These are phyloP conservation scores for Ascoidea rubescens DNA, from an alignment of 805 yeast genomes.

Conservation along the genomic window DNA sequence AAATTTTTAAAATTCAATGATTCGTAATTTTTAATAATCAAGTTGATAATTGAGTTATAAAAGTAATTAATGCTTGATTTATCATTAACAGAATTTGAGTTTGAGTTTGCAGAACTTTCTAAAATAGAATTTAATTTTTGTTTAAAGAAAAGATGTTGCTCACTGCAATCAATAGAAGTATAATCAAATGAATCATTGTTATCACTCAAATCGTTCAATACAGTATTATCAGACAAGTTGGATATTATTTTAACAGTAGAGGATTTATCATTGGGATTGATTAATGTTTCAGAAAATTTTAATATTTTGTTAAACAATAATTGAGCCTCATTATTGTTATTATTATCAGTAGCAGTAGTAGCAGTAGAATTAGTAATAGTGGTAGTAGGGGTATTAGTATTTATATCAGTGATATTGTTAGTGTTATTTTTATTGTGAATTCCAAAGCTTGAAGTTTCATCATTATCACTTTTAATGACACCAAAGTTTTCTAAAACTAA, in stretches of 20 bases:
- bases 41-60: neutral
- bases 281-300: constrained; percentile 1
- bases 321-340: neutral
- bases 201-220: neutral
- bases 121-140: neutral
- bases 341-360: neutral
- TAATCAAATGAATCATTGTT: constrained; percentile 6
- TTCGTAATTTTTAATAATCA: constrained; percentile 7
- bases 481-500: neutral
- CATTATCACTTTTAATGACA: neutral
- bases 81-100: neutral
- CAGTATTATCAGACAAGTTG: neutral
- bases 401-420: neutral
- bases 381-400: neutral
- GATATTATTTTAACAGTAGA: constrained; percentile 1
- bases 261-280: neutral
- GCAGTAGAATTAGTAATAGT: neutral
- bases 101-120: neutral
- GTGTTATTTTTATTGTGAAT: neutral
- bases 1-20: constrained; percentile 3
- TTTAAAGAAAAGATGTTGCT: constrained; percentile 1
- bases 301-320: constrained; percentile 3
- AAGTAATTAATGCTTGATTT: neutral
- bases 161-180: constrained; percentile 1
- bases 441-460: neutral